Conservation (phyloP, 176 grass and related monocot species). For the Oryza punctata region DNA sequence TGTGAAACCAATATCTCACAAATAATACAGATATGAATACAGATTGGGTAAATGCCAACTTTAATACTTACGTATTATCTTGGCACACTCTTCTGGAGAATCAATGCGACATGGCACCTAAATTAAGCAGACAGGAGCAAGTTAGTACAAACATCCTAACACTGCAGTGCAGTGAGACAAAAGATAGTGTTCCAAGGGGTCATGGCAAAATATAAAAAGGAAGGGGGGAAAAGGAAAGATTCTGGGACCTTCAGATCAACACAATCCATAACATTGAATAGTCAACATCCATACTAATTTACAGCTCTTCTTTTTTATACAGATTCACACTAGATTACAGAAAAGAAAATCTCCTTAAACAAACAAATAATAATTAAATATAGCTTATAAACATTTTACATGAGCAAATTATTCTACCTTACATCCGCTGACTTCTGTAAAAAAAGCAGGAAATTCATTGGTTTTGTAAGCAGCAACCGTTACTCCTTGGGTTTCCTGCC, state of each 20-base stretch:
- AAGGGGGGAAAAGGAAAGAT: background rate
- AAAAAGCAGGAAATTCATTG: slow-evolving; percentile 94
- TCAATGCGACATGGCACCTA: slow-evolving; percentile 80
- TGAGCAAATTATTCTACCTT: slow-evolving; percentile 54
- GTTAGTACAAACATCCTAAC: background rate
- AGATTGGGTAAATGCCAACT: background rate
- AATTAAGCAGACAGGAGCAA: slow-evolving; percentile 19
- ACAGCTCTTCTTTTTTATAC: background rate
- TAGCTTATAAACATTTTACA: slow-evolving; percentile 18
- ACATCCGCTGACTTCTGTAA: slow-evolving; percentile 76
- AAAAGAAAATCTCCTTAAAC: background rate
- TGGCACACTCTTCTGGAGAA: slow-evolving; percentile 84
- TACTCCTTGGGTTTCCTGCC: slow-evolving; percentile 94
- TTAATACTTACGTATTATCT: slow-evolving; percentile 68
- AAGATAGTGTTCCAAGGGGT: background rate
- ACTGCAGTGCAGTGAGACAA: background rate
- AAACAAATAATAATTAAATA: background rate
- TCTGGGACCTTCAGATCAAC: background rate
- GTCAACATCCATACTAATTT: background rate
- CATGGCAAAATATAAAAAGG: background rate
- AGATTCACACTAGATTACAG: background rate
- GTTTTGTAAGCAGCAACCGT: slow-evolving; percentile 79
- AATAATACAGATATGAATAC: background rate
- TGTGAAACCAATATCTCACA: background rate
- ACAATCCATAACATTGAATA: background rate